These are phyloP conservation scores for Cyberlindnera euphorbiiphila DNA, from an alignment of 805 yeast species.

Conservation along the genomic window DNA sequence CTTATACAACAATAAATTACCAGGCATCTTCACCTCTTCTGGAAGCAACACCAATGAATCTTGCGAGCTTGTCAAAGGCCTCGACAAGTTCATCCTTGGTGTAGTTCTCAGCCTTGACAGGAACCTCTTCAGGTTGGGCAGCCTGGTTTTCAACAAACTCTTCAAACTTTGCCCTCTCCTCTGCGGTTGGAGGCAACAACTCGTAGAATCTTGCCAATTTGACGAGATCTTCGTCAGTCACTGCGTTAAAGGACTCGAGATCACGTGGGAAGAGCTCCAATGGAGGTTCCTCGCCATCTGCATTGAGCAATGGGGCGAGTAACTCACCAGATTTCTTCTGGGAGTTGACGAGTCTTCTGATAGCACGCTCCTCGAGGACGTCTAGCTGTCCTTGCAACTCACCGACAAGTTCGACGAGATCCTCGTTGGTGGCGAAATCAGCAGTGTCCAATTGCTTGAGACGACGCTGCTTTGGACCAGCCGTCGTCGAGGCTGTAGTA, in stretches of 20 bases:
- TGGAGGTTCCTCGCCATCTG: slow-evolving; percentile 72
- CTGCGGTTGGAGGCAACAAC: slow-evolving; percentile 58
- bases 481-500: too few species aligned
- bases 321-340: slow-evolving; percentile 39
- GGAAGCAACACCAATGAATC: slow-evolving; percentile 59
- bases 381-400: slow-evolving; percentile 89
- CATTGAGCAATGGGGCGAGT: slow-evolving; percentile 69
- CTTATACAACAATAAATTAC: slow-evolving; percentile 30
- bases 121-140: slow-evolving; percentile 32
- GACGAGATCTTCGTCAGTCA: slow-evolving; percentile 44
- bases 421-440: slow-evolving; percentile 76
- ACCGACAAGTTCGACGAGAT: slow-evolving; percentile 79
- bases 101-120: slow-evolving; percentile 27
- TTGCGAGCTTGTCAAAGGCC: slow-evolving; percentile 59
- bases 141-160: slow-evolving; percentile 50
- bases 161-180: slow-evolving; percentile 48
- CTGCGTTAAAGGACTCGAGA: slow-evolving; percentile 44
- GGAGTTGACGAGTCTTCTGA: slow-evolving; percentile 66
- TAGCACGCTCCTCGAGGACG: slow-evolving; percentile 68
- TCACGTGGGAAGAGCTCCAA: slow-evolving; percentile 54
- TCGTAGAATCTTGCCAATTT: slow-evolving; percentile 71
- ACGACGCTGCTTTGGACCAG: slow-evolving; percentile 12
- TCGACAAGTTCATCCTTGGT: slow-evolving; percentile 48
- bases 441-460: slow-evolving; percentile 35
- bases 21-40: slow-evolving; percentile 52